Conservation (phyloP, 108 stramenopile genomes). For the Skeletonema marinoi region DNA sequence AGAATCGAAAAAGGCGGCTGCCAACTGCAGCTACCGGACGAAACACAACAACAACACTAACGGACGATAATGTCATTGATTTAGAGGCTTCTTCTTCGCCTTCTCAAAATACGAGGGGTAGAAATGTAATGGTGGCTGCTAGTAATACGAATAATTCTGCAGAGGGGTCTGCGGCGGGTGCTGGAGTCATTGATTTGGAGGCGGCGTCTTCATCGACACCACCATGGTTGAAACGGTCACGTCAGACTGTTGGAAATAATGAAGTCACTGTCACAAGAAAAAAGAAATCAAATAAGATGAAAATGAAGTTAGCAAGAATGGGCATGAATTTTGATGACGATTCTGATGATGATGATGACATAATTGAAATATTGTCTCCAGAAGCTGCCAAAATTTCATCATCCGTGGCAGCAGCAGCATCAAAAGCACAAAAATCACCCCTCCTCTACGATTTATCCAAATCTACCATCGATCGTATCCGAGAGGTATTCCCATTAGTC, state of each 20-base stretch:
- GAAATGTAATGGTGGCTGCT: not conserved
- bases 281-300: not conserved
- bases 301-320: not conserved
- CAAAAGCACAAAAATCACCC: not conserved
- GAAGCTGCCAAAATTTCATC: not conserved
- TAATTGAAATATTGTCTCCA: not conserved
- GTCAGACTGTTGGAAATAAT: too few relatives aligned
- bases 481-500: slow-evolving; percentile 35
- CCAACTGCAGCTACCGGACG: too few relatives aligned
- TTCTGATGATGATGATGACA: not conserved
- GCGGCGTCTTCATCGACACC: not conserved
- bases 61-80: not conserved
- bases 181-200: not conserved
- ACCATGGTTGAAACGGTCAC: too few relatives aligned
- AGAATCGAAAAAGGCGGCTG: not conserved
- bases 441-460: not conserved
- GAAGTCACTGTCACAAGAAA: too few relatives aligned
- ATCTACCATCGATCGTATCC: slow-evolving; percentile 15
- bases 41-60: not conserved
- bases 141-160: too few relatives aligned
- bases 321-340: not conserved
- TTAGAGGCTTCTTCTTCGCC: not conserved
- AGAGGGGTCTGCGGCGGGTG: not conserved
- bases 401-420: not conserved
- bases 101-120: not conserved